Evolutionary conservation across 1,139 yeast genomes (phyloP), one percentile per base, ranked within the genome.

Genomic region (Saccharomycopsis crataegensis): DNA sequence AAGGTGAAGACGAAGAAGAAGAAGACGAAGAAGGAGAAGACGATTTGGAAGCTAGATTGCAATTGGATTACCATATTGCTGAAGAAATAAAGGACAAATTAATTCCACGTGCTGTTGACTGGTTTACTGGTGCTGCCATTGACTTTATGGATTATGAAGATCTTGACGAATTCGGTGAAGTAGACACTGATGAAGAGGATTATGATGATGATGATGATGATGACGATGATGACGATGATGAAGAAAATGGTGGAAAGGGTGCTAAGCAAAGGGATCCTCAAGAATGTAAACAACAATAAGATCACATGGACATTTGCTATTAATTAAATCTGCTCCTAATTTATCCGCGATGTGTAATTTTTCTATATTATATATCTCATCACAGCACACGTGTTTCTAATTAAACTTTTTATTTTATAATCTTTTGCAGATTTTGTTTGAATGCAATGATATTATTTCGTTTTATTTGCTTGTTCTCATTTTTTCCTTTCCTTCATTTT

Each of bases 111-210:
- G 98, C 98, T 54, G 80, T 93, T 64, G 97, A 91, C 70, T 93
- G 98, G 98, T 93, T 89, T 69, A 91, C 98, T 16, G 98, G 99
- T 51, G 90, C 86, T 62, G 99, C 99, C n/a, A 79, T 91, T 57
- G 82, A 67, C 65, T 76, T 68, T 48, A 75, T 69, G 51, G 75
- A 74, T 54, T 81, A 74, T 41, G 81, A 76, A 34, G 78, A 74
- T 22, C 82, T 73, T 11, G 85, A 77, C 22, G 80, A 74, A 9
- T 76, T 67, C 48, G 75, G 69, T 50, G 75, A 74, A 53, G 82
- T 74, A 41, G 80, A 74, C 33, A 77, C 73, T 14, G 83, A 74
- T 11, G 85, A 77, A 28, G 80, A 74, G 8, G 84, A 76, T 3
- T 84, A 74, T 46, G 82, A 79, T 49, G 86, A 80, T 46, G 88